Base-by-base conservation (phyloP, 768 basidiomycete species). In the Cubamyces sp. region DNA sequence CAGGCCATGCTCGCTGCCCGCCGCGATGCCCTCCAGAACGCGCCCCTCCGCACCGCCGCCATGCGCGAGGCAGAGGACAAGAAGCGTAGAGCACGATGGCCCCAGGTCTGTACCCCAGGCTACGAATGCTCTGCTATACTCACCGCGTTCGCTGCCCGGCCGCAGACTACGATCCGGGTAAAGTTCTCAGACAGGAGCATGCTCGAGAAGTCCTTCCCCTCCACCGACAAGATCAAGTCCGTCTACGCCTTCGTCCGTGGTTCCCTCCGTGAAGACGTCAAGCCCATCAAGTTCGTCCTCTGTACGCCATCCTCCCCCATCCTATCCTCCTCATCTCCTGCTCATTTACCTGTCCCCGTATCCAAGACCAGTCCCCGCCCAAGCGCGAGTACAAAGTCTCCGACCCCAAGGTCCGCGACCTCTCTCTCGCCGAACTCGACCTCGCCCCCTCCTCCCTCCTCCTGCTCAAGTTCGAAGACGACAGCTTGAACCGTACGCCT, bases 161-260 rank as follows among this genome's bases (percentile, higher is more conserved):
- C 39, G 15, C 66, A 95, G 92, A 92, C 92, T 1, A 90, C 82
- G 3, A 90, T 96, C 66, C 85, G 94, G 19, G 75, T 96, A 66
- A 84, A 83, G 68, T 96, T 96, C 74, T 77, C 86, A 21, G 92
- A 96, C 74, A 83, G 89, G 50, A 91, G 87, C 2, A 87, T 90
- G 70, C 79, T 96, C 15, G 94, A 96, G 76, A 87, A 85, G 67
- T 74, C 75, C 0, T 95, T 96, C 69, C 80, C 86, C 3, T 94
- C 94, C 6, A 83, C 82, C 3, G 84, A 87, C 74, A 94, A 90
- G 73, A 92, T 96, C 53, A 83, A 84, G 52, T 80, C 88, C 2
- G 84, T 96, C 9, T 96, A 96, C 71, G 91, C 90, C 11, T 95
- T 95, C 65, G 92, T 94, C 54, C 83, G 88, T 37, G 76, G 79